These are phyloP conservation scores for Erythrophleum fordii DNA, from an alignment of 306 rosid genomes.

Conservation along the genomic window DNA sequence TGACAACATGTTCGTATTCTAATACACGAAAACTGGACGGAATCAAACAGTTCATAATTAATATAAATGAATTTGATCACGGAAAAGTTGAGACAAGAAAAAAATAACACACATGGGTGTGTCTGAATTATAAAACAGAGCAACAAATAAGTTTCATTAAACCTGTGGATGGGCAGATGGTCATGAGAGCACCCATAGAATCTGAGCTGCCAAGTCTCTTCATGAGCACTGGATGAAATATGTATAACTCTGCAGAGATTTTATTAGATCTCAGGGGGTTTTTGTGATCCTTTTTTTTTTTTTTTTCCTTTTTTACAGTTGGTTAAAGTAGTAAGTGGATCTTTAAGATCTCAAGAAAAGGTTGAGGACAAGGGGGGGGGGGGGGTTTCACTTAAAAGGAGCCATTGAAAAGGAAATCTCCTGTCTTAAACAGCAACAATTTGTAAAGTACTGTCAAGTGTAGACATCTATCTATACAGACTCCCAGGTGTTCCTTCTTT, in stretches of 20 bases:
- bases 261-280: constrained; percentile 9
- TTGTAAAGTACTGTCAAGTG: constrained; percentile 41
- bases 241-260: constrained; percentile 32
- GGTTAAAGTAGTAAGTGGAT: constrained; percentile 25
- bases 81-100: constrained; percentile 39
- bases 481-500: constrained; percentile 42
- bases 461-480: constrained; percentile 29
- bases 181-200: constrained; percentile 59
- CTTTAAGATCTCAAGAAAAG: constrained; percentile 40
- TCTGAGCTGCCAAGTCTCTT: constrained; percentile 78
- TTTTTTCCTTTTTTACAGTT: constrained; percentile 10
- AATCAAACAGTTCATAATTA: not conserved
- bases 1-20: constrained; percentile 13
- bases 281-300: constrained; percentile 12
- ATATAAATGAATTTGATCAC: constrained; percentile 1
- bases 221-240: constrained; percentile 43
- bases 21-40: not conserved
- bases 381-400: constrained; percentile 46
- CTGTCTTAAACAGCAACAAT: constrained; percentile 52
- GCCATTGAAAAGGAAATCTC: constrained; percentile 39
- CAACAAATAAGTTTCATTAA: constrained; percentile 10
- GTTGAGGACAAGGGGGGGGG: not conserved
- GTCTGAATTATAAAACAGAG: constrained; percentile 26
- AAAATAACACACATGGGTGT: constrained; percentile 37
- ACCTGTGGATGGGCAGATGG: constrained; percentile 68